Base-by-base conservation (phyloP, 192 early-diverging fungal species). In the Podila verticillata region DNA sequence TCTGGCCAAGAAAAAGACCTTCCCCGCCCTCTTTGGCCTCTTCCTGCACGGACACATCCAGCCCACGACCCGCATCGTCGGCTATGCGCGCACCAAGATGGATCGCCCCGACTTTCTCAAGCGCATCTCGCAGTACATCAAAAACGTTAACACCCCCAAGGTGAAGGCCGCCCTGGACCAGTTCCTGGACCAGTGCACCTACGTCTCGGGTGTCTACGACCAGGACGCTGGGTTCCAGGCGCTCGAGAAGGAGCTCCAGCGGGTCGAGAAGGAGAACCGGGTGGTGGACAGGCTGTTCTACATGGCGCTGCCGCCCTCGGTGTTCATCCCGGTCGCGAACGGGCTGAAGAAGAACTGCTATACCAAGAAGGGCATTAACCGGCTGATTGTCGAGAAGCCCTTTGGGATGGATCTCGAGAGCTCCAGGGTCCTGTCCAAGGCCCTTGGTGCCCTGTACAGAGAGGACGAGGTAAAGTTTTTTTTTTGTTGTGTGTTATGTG, bases 1-100 rank as follows among this genome's bases (percentile, higher is more conserved):
- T 82, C 87, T 98, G 72, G 96, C 96, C 62, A 96, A 95, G 86
- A 98, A 98, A 66, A 97, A 96, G 89, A 98, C 95, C 20, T 98
- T 92, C 82, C 97, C 97, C 20, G 96, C 96, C 7, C 88, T 98
- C 31, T 98, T 95, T 73, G 93, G 93, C 44, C 89, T 97, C 31
- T 96, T 91, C 89, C 87, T 89, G 57, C 91, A 94, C 74, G 82
- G 83, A 2, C 92, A 94, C 69, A 88, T 98, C 19, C 93, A 95
- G 17, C 72, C 85, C 22, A 89, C 89, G 49, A 84, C 86, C 56
- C 82, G 89, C 29, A 96, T 98, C 70, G 82, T 98, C 22, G 97
- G 97, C 20, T 98, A 97, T 83, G 96, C 97, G n/a, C 93, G 97
- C 59, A 89, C 92, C 47, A 81, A 93, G 48, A 90, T 98, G 86